Evolutionary conservation across 2,329 filamentous ascomycete genomes (phyloP).

Genomic region (Graphilbum ipis-grandicollis): DNA sequence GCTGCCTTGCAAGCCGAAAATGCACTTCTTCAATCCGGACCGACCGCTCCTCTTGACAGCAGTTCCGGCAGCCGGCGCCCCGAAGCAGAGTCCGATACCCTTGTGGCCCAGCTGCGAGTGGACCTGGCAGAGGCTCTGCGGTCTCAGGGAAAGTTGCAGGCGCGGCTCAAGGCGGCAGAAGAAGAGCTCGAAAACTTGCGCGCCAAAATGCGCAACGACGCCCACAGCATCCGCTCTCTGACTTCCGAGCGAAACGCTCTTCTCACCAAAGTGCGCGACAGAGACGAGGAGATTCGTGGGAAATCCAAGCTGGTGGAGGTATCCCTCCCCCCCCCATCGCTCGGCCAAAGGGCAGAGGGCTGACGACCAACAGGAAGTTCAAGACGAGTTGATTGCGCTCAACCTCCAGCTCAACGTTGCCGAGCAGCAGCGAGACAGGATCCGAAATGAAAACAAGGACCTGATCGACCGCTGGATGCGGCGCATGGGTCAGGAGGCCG

Average conservation of each 20-base stretch:
- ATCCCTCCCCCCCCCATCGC: neutral
- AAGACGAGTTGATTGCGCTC: constrained; percentile 81
- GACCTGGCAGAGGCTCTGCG: constrained; percentile 66
- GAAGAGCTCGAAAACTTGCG: constrained; percentile 45
- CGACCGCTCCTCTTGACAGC: neutral
- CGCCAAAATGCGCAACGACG: constrained; percentile 39
- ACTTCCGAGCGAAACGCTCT: constrained; percentile 44
- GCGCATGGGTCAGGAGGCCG: constrained; percentile 69
- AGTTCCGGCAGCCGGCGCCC: neutral
- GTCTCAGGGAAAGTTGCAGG: constrained; percentile 50
- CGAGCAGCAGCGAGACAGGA: constrained; percentile 54
- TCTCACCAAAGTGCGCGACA: constrained; percentile 52
- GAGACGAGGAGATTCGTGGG: constrained; percentile 68
- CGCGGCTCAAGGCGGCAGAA: constrained; percentile 42
- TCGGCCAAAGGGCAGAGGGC: too few relatives aligned
- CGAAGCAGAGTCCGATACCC: constrained; percentile 14
- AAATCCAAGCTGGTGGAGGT: constrained; percentile 74
- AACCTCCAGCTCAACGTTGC: constrained; percentile 78
- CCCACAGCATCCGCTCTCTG: constrained; percentile 41
- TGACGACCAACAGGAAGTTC: constrained; percentile 40
- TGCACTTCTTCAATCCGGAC: constrained; percentile 4
- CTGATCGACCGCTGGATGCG: constrained; percentile 85
- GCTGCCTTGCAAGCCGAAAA: constrained; percentile 44
- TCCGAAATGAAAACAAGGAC: constrained; percentile 73
- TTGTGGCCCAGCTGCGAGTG: constrained; percentile 35